Conservation (phyloP, 2,329 filamentous ascomycete genomes). For the Fusarium nodosum region DNA sequence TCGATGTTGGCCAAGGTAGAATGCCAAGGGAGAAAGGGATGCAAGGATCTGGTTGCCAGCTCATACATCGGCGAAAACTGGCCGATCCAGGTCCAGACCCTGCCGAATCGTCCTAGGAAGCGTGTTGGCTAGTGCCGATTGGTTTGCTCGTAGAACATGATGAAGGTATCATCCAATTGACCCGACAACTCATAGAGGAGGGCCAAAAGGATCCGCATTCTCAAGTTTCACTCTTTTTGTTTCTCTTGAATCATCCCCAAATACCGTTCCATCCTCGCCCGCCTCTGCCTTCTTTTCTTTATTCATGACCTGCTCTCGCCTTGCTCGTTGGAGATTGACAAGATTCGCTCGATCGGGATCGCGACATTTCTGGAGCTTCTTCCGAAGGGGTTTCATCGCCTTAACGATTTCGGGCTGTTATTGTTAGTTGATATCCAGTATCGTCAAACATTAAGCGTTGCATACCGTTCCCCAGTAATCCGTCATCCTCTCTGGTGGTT, state of each 20-base stretch:
- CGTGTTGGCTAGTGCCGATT: slow-evolving; percentile 33
- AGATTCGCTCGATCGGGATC: slow-evolving; percentile 82
- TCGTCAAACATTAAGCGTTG: slow-evolving; percentile 38
- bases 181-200: slow-evolving; percentile 53
- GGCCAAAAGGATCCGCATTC: slow-evolving; percentile 64
- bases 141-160: slow-evolving; percentile 10
- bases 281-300: slow-evolving; percentile 60
- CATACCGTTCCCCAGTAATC: slow-evolving; percentile 67
- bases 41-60: slow-evolving; percentile 26
- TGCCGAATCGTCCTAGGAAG: slow-evolving; percentile 6
- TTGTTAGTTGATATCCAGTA: slow-evolving; percentile 34
- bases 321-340: slow-evolving; percentile 75
- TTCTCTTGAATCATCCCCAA: slow-evolving; percentile 60
- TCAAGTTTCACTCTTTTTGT: slow-evolving; percentile 63
- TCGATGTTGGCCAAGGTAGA: slow-evolving; percentile 1
- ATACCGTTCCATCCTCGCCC: slow-evolving; percentile 61
- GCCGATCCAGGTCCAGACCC: slow-evolving; percentile 20
- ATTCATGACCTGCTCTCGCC: slow-evolving; percentile 67
- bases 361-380: slow-evolving; percentile 79
- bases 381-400: slow-evolving; percentile 69
- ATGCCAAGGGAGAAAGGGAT: slow-evolving; percentile 23
- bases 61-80: slow-evolving; percentile 35
- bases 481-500: slow-evolving; percentile 68
- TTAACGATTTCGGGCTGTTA: slow-evolving; percentile 59
- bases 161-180: slow-evolving; percentile 15